Base-by-base conservation (phyloP, 352 stramenopile species). In the Phytopythium aichiense region DNA sequence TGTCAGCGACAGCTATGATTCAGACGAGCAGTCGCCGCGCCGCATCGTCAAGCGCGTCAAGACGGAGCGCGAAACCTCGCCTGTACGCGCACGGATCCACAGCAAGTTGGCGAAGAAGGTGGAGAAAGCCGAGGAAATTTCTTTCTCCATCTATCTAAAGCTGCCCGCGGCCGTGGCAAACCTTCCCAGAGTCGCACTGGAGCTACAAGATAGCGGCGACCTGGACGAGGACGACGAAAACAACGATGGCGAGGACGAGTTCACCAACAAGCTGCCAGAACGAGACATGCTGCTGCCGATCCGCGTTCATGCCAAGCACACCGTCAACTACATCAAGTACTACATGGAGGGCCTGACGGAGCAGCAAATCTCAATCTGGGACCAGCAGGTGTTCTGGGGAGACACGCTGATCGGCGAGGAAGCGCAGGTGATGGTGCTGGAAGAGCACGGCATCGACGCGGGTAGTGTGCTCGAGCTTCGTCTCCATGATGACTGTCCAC, bases 301-400 rank as follows among this genome's bases (percentile, higher is more conserved):
- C 30, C 76, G 75, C 28, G 81, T 92, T 1, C 76, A 78, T 30
- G 73, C 84, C 15, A 71, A 79, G 20, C 70, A 91, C 53, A 91
- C 81, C 2, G 70, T 92, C 38, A 92, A 91, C 69, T 90, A 87
- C 57, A 89, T 92, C 50, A 92, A 92, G 55, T 77, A 88, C 56
- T 91, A 78, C 76, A 88, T 92, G 74, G 84, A 92, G 67, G 84
- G 89, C 50, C 61, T 92, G 5, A 87, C 81, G 16, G 84, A 90
- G 37, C 81, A 92, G 59, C 83, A 91, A 37, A 66, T 92, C 30
- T 91, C 84, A 8, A 81, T 90, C 46, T 92, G 81, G 81, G 84
- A 92, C 42, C 84, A 92, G 58, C 84, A 92, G 48, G 73, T 92
- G 20, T 86, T 81, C 30, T 92, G 84, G 84, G 73, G 79, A 43